Percentiles rank a stretch among this genome's conserved stretches.
Conservation (phyloP, 805 yeast species). For the Sugiyamaella americana region DNA sequence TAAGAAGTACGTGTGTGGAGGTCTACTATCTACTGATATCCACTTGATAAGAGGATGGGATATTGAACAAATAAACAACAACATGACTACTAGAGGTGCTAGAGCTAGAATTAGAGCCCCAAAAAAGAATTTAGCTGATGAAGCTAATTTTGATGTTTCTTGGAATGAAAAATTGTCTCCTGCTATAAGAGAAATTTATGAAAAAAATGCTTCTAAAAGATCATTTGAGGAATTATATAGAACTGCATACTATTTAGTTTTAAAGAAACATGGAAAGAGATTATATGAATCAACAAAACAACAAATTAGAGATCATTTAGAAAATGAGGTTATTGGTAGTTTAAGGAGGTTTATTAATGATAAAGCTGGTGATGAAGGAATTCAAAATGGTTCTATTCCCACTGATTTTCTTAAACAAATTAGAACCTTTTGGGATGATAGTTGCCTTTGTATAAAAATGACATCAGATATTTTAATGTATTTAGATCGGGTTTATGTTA, state of each 20-base stretch:
- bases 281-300: conserved; percentile 55
- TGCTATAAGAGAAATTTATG: conserved; percentile 68
- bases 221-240: conserved; percentile 81
- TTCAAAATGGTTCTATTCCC: background rate
- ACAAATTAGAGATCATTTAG: conserved; percentile 44
- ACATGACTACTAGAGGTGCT: background rate
- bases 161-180: conserved; percentile 55
- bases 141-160: conserved; percentile 52
- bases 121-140: conserved; percentile 6
- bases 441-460: conserved; percentile 64
- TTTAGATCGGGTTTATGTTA: conserved; percentile 77
- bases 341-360: conserved; percentile 20
- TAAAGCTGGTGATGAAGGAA: background rate
- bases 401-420: conserved; percentile 31
- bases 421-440: conserved; percentile 60
- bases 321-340: conserved; percentile 17
- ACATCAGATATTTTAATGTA: conserved; percentile 82
- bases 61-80: too few species aligned
- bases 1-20: too few species aligned
- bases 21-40: too few species aligned
- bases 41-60: too few species aligned
- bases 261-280: conserved; percentile 59
- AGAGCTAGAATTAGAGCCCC: conserved; percentile 3
- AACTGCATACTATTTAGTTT: conserved; percentile 68
- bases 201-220: conserved; percentile 62